phyloP scores from a whole-genome alignment of 176 grass and related monocot species.

The Sorghum bicolor region Sorghum_bicolor_NCBIv3 NC_012873.2:4834501-4835000 shows the following conservation, averaged over 20 bases:
- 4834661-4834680: neutral
- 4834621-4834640: neutral
- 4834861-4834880: neutral
- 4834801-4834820: neutral
- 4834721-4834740: neutral
- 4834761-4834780: neutral
- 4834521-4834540: neutral
- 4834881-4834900: neutral
- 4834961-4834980: conserved; percentile 79
- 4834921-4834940: conserved; percentile 70
- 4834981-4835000: conserved; percentile 91
- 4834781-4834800: neutral
- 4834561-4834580: neutral
- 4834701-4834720: neutral
- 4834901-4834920: neutral
- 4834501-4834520: neutral
- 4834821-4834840: neutral
- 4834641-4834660: too few species aligned
- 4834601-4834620: neutral
- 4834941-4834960: conserved; percentile 84
- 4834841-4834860: neutral
- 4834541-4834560: neutral
- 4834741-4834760: neutral
- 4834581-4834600: neutral
- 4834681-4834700: neutral